Evolutionary conservation across 2,329 filamentous ascomycete genomes (phyloP).

Genomic region (Chrysosphaeria jannelii): DNA sequence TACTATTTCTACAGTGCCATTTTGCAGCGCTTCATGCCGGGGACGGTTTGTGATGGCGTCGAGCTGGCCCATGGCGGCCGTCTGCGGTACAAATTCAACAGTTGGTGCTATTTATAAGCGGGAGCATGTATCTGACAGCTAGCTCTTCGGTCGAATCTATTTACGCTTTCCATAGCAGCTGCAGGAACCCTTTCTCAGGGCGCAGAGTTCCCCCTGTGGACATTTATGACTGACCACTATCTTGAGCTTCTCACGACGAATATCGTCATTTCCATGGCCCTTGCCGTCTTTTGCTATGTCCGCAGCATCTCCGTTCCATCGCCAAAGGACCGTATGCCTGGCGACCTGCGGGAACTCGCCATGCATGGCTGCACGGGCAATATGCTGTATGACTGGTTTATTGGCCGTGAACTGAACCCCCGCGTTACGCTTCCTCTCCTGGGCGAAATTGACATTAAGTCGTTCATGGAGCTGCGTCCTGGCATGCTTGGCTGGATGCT

Average conservation of each 20-base stretch:
- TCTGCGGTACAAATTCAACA: conserved; percentile 59
- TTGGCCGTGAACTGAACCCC: conserved; percentile 83
- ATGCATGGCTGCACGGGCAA: conserved; percentile 60
- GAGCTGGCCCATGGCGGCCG: conserved; percentile 38
- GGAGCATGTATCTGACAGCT: conserved; percentile 12
- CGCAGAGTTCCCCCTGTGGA: conserved; percentile 65
- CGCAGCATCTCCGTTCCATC: conserved; percentile 43
- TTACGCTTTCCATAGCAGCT: conserved; percentile 38
- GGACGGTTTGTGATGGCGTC: conserved; percentile 36
- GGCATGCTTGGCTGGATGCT: conserved; percentile 75
- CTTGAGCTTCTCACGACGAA: conserved; percentile 61
- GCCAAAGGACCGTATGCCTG: conserved; percentile 17
- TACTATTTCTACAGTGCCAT: conserved; percentile 55
- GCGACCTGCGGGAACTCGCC: conserved; percentile 52
- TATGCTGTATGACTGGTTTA: conserved; percentile 83
- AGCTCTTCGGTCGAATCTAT: conserved; percentile 39
- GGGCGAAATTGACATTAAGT: conserved; percentile 70
- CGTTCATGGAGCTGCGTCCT: conserved; percentile 70
- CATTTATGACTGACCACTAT: conserved; percentile 77
- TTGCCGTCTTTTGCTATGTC: conserved; percentile 56
- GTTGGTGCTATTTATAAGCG: neutral
- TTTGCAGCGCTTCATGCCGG: conserved; percentile 51
- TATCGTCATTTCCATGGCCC: conserved; percentile 39
- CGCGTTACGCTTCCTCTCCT: conserved; percentile 50
- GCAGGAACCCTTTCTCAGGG: conserved; percentile 52